Evolutionary conservation across 768 basidiomycete genomes (phyloP), one percentile per base, ranked within the genome.

Genomic region (Trametes maxima): DNA sequence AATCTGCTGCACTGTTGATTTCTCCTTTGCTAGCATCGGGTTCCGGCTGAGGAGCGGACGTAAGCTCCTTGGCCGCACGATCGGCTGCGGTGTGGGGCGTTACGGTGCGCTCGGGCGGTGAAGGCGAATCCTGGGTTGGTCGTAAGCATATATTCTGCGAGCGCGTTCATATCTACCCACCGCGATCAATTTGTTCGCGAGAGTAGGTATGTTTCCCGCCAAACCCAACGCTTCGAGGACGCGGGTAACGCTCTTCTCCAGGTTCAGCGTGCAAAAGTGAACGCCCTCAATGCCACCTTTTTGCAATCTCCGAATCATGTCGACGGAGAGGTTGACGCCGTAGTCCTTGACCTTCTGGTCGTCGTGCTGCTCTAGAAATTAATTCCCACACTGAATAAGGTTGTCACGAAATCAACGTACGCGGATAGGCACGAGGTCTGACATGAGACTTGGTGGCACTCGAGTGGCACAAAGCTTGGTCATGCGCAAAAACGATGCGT

Each of bases 221-320:
- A 95, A 96, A 44, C 82, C 78, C 21, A 99, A 82, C 24, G 74
- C 79, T 68, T 96, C 94, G 51, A 98, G 77, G 10, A 98, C 86
- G 14, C 87, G 84, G 56, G 89, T 88, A 2, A 98, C 89, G 67
- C 94, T 96, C 79, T 94, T 96, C 73, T 99, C 97, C 11, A 99
- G 85, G 74, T 99, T 99, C 60, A 99, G 81, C 0, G 97, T 99
- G 72, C 94, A 98, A 69, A 99, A 89, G 73, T 98, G 95, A 46
- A 98, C 83, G 0, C 94, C 95, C 8, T 79, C 75, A 39, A 93
- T 77, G 21, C 79, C 79, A 14, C 85, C 85, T 21, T 64, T 72
- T 14, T 80, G 85, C 33, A 89, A 77, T 47, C 76, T 82, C 62
- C 72, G 74, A 67, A 98, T 89, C 82, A 92, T 96, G 25, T 85